Conservation (phyloP, 1,284 basidiomycete genomes). For the Puccinia polysora region DNA sequence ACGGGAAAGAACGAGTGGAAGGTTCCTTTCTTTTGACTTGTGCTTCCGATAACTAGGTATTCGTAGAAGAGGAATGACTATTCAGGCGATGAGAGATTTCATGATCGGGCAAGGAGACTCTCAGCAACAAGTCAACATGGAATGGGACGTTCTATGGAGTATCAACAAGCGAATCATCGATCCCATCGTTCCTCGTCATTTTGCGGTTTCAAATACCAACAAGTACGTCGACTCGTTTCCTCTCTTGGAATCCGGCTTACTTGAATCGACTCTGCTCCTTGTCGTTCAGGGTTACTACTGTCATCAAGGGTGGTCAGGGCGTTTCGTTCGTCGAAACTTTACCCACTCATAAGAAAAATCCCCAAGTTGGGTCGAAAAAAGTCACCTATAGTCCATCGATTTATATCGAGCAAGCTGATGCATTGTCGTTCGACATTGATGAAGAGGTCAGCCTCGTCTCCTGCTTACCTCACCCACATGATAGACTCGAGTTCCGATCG, state of each 20-base stretch:
- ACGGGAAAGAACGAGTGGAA: background rate
- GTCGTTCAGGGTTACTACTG: constrained; percentile 67
- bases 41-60: too few relatives aligned
- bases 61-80: constrained; percentile 90
- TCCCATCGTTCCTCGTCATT: constrained; percentile 85
- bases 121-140: constrained; percentile 84
- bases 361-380: constrained; percentile 83
- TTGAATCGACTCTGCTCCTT: constrained; percentile 18
- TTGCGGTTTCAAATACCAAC: constrained; percentile 72
- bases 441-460: constrained; percentile 68
- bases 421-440: constrained; percentile 74
- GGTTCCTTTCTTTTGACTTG: too few relatives aligned
- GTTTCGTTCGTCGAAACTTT: constrained; percentile 64
- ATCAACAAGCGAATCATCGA: constrained; percentile 97
- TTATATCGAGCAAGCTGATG: constrained; percentile 88
- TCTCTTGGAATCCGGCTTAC: constrained; percentile 46
- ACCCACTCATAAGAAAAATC: constrained; percentile 95
- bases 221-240: constrained; percentile 53
- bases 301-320: constrained; percentile 67
- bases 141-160: constrained; percentile 98
- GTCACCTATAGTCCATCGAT: constrained; percentile 76
- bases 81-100: constrained; percentile 90
- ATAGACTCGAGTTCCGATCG: background rate
- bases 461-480: background rate
- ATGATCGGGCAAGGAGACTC: constrained; percentile 95